Evolutionary conservation across 129 eudicot genomes (phyloP).

Genomic region (Chrysanthemum seticuspe): DNA sequence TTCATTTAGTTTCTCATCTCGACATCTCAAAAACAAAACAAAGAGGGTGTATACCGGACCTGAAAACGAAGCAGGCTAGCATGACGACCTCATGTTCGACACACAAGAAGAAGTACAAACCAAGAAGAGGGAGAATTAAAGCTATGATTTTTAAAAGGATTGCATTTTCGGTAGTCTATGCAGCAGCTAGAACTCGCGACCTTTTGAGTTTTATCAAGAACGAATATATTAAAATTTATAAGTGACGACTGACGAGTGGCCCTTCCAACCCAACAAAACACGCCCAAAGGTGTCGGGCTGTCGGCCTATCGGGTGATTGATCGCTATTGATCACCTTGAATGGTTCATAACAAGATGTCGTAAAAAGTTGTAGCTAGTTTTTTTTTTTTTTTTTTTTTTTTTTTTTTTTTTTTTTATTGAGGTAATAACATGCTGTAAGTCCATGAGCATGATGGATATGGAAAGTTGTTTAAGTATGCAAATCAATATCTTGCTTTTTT

Average conservation of each 20-base stretch:
- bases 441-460: too few species aligned
- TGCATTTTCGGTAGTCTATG: constrained; percentile 3
- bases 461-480: too few species aligned
- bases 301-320: constrained; percentile 2
- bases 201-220: constrained; percentile 26
- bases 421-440: too few species aligned
- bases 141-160: constrained; percentile 19
- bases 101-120: constrained; percentile 7
- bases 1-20: background rate
- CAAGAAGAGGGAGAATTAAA: constrained; percentile 18
- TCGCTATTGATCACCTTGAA: background rate
- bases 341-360: background rate
- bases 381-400: too few species aligned
- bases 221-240: constrained; percentile 1
- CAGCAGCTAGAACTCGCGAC: background rate
- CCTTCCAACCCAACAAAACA: background rate
- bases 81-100: constrained; percentile 3
- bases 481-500: too few species aligned
- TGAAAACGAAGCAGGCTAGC: background rate
- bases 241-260: constrained; percentile 14
- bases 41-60: too few species aligned
- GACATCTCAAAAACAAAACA: background rate
- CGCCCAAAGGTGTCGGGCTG: too few species aligned
- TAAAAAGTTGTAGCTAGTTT: background rate
- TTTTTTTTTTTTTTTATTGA: too few species aligned